A percentile compares a stretch with the other conserved stretches of the same genome.
Conservation (phyloP, 164 flowering plant species). For the Berberis vulgaris region DNA sequence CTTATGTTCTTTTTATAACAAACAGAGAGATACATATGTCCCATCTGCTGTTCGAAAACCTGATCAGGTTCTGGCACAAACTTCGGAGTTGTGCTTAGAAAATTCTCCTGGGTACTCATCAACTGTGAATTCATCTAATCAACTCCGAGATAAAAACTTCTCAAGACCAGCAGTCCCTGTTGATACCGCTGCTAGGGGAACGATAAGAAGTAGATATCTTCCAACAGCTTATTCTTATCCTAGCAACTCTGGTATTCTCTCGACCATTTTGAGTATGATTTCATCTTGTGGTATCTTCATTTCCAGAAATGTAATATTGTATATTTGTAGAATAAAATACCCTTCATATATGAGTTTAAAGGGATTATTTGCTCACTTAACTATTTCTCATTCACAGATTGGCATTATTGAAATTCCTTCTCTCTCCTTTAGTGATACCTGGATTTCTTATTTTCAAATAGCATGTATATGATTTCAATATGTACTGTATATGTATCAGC, state of each 20-base stretch:
- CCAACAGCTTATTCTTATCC: slow-evolving; percentile 40
- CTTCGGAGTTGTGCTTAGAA: slow-evolving; percentile 29
- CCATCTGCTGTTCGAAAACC: slow-evolving; percentile 20
- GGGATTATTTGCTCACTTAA: no score
- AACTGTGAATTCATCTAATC: slow-evolving; percentile 22
- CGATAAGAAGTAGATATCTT: slow-evolving; percentile 30
- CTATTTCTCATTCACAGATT: no score
- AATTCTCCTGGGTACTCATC: slow-evolving; percentile 26
- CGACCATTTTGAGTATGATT: background rate
- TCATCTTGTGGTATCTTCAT: no score
- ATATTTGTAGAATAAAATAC: no score
- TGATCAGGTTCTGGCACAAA: slow-evolving; percentile 31
- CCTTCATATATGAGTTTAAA: no score
- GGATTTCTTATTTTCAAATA: no score
- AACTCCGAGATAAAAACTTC: slow-evolving; percentile 24
- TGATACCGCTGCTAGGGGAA: slow-evolving; percentile 26
- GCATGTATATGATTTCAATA: no score
- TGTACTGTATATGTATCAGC: no score
- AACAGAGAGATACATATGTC: slow-evolving; percentile 23
- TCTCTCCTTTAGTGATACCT: no score
- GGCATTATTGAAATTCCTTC: no score
- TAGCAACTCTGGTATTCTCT: slow-evolving; percentile 44
- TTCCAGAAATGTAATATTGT: no score
- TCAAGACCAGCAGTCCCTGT: slow-evolving; percentile 22
- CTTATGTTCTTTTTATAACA: slow-evolving; percentile 12